Evolutionary conservation across 805 yeast genomes (phyloP).

Genomic region (Candida michaelii): DNA sequence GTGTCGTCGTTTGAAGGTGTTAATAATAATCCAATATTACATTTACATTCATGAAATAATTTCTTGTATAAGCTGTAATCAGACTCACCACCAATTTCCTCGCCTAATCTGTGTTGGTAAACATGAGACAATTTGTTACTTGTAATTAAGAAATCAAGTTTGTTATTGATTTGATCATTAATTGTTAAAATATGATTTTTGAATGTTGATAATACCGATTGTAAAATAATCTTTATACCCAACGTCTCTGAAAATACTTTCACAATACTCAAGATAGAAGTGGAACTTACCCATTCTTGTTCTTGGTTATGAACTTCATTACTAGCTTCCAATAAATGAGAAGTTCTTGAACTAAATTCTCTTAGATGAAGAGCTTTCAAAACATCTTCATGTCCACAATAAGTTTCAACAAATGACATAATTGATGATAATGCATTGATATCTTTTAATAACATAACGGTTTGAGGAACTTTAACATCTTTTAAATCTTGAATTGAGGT

Average conservation of each 20-base stretch:
- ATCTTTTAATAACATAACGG: slow-evolving; percentile 28
- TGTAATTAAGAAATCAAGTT: slow-evolving; percentile 27
- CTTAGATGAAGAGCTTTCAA: slow-evolving; percentile 57
- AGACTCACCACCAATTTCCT: slow-evolving; percentile 14
- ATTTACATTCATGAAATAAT: slow-evolving; percentile 25
- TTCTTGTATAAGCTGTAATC: slow-evolving; percentile 25
- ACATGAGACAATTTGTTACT: slow-evolving; percentile 18
- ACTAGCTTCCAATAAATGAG: slow-evolving; percentile 69
- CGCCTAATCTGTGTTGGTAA: slow-evolving; percentile 2
- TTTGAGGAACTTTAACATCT: slow-evolving; percentile 19
- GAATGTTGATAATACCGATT: slow-evolving; percentile 32
- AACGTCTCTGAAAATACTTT: slow-evolving; percentile 34
- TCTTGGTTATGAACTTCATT: slow-evolving; percentile 25
- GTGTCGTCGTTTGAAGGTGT: slow-evolving; percentile 13
- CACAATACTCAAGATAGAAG: slow-evolving; percentile 35
- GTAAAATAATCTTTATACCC: slow-evolving; percentile 26
- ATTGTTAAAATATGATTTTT: slow-evolving; percentile 29
- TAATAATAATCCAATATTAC: slow-evolving; percentile 35
- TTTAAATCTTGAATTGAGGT: slow-evolving; percentile 6
- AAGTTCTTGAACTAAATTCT: slow-evolving; percentile 64
- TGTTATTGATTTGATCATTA: slow-evolving; percentile 30
- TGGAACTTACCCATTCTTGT: slow-evolving; percentile 26
- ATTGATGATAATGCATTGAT: slow-evolving; percentile 34
- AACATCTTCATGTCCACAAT: slow-evolving; percentile 17
- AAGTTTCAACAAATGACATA: slow-evolving; percentile 28